Conservation (phyloP, 208 protist genomes). For the Phytomonas francai region DNA sequence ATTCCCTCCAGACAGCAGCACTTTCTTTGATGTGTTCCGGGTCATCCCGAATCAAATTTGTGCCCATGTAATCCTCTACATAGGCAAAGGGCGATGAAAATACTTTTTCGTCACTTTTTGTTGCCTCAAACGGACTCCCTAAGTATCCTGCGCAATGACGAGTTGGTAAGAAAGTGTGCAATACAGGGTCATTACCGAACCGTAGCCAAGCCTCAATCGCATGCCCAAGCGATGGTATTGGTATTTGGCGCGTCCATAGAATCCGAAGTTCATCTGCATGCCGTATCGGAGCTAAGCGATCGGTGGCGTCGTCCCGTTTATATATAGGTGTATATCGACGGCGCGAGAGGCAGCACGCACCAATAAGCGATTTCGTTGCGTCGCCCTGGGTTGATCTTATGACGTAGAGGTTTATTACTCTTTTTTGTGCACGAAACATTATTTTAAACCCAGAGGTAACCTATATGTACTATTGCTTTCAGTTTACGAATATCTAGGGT, state of each 20-base stretch:
- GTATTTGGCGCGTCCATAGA: conserved; percentile 37
- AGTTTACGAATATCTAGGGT: not conserved
- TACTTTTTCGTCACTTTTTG: not conserved
- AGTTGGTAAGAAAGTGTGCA: conserved; percentile 32
- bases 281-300: conserved; percentile 39
- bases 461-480: not conserved
- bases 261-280: conserved; percentile 45
- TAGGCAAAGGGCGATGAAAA: conserved; percentile 49
- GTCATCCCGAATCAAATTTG: conserved; percentile 55
- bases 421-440: not conserved
- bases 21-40: conserved; percentile 42
- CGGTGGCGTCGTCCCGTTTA: conserved; percentile 23
- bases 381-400: not conserved
- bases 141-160: not conserved
- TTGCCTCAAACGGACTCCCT: not conserved
- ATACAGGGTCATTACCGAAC: conserved; percentile 86
- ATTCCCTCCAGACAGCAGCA: conserved; percentile 42
- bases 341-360: not conserved
- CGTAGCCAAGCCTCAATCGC: conserved; percentile 66
- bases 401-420: not conserved
- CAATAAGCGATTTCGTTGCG: not conserved
- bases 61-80: conserved; percentile 84
- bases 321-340: conserved; percentile 80
- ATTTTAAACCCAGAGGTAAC: not conserved
- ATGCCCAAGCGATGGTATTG: conserved; percentile 28